Evolutionary conservation across 305 asterid genomes (phyloP), one percentile per base, ranked within the genome.

Genomic region (Caryopteris hybrid): DNA sequence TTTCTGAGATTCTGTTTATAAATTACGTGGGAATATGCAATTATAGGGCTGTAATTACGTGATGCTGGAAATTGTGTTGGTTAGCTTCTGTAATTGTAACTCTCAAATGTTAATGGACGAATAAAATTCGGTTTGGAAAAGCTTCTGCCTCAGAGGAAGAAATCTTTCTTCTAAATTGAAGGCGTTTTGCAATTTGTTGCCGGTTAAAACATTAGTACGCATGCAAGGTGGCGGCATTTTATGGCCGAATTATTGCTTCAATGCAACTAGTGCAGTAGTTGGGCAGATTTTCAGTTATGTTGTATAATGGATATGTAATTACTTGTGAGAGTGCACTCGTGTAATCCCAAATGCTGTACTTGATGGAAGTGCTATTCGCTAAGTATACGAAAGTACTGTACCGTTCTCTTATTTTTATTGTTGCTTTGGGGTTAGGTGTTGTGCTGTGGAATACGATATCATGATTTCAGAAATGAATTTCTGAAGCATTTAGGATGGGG

Each of bases 31-130:
- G 56, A 16, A 23, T 65, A 52, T 51, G 59, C 52, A 39, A 64
- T 52, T 58, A 1, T 46, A 61, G 50, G 66, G 64, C 27, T 38
- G 72, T n/a, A 47, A 64, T 31, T 45, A 18, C 38, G 57, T 45
- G 73, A 42, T 29, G 33, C 50, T 67, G 47, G 66, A 48, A 29
- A 72, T 42, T 60, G 66, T 62, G 48, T 55, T 36, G 66, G 33
- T 72, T 69, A 48, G 56, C 46, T 14, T 62, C 58, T 41, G 10
- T 39, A 54, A 51, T 63, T 66, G 59, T 58, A 38, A 56, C 63
- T 55, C 46, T 27, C 41, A 42, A 14, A 33, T 45, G 61, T 64
- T 53, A 21, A 57, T 68, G 45, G 42, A n/a, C 11, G 65, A 72
- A 48, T 20, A 67, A 71, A 18, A 70, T 64, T 10, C 5, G 60